Evolutionary conservation across 2,329 filamentous ascomycete genomes (phyloP), one percentile per base, ranked within the genome.

Genomic region (Neophaeococcomyces aloes): DNA sequence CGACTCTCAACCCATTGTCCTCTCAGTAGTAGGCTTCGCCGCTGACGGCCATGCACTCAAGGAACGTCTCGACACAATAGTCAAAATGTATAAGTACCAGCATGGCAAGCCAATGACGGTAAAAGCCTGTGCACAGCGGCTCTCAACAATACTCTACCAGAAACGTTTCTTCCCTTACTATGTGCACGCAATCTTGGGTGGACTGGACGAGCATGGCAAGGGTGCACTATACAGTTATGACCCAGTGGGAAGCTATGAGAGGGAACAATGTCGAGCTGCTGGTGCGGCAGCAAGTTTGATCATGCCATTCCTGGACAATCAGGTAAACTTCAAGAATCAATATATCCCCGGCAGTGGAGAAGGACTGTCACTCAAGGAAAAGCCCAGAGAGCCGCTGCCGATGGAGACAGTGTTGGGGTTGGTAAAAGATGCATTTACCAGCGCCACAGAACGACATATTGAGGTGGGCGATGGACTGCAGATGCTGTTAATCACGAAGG

Each of bases 81-180:
- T 93, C 73, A 96, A 94, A 74, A 94, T 96, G 82, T 96, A 96
- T 78, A 85, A 84, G 59, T 95, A 95, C 72, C 87, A 93, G 64
- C 89, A 96, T 65, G 86, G 86, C 66, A 98, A 96, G 73, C 79
- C 86, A 53, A 98, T 98, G 82, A 82, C 78, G 52, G 83, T 96
- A 59, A 82, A 86, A 59, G 91, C 91, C 38, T 96, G 89, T 67
- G 93, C 91, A 44, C 89, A 96, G 69, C 81, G 89, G 45, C 75
- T 98, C 49, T 89, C 86, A 31, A 95, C 93, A 36, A 93, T 98
- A 54, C 79, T 98, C 45, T 98, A 98, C 72, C 75, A 81, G 65
- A 96, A 96, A 72, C 86, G 91, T 38, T 98, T 98, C 74, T 98
- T 98, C 73, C 91, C 91, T 17, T 98, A 94, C 77, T 98, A 98